Base-by-base conservation (phyloP, 1,284 basidiomycete species). In the Puccinia horiana region DNA sequence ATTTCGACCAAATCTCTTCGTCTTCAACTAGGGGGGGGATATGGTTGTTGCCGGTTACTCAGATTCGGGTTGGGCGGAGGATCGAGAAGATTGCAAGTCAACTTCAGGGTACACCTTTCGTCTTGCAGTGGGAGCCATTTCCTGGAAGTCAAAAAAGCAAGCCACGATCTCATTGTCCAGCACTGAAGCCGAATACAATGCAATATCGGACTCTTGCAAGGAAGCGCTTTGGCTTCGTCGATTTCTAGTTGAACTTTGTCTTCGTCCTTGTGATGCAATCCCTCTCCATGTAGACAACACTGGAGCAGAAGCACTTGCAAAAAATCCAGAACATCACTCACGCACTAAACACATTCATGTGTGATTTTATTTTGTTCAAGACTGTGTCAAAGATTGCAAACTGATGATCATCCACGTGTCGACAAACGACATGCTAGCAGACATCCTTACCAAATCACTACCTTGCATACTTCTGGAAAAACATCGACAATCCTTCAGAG, bases 281-380 rank as follows among this genome's bases (percentile, higher is more conserved):
- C 58, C 58, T n/a, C n/a, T n/a, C n/a, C n/a, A n/a, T n/a, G n/a
- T n/a, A n/a, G n/a, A n/a, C n/a, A n/a, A n/a, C n/a, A n/a, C n/a
- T n/a, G n/a, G n/a, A n/a, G n/a, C n/a, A n/a, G n/a, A n/a, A n/a
- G n/a, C n/a, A n/a, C n/a, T n/a, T n/a, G n/a, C n/a, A n/a, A n/a
- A n/a, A n/a, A n/a, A n/a, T n/a, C n/a, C n/a, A n/a, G n/a, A n/a
- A n/a, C n/a, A n/a, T n/a, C n/a, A n/a, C n/a, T n/a, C n/a, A n/a
- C n/a, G n/a, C n/a, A n/a, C n/a, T n/a, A 63, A 63, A n/a, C 58
- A 63, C n/a, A 63, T 63, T 26, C 5, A 63, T 37, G 58, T 26
- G 9, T 18, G 35, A 16, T 29, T 26, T 29, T 26, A 63, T 18
- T 63, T 63, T 63, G 58, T 63, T 3, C 58, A 18, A 8, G 58